Base-by-base conservation (phyloP, 805 yeast genomes). In the Saccharomycopsis synnaedendra region DNA sequence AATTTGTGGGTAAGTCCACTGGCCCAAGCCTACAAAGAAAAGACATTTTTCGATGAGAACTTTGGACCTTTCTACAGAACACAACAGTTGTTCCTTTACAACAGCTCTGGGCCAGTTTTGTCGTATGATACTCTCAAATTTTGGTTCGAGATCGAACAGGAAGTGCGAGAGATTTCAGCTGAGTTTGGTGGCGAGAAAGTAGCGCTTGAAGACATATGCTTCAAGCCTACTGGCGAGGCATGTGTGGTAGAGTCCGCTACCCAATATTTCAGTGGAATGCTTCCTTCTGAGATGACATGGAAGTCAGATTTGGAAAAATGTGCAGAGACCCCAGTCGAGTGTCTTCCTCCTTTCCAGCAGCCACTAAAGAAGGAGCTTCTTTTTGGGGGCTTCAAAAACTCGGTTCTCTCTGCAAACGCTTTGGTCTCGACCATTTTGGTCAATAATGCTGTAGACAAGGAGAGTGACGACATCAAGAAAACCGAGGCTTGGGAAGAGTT, bases 21-120 rank as follows among this genome's bases (percentile, higher is more conserved):
- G 27, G 83, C 93, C 6, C 78, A 75, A 3, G 87, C 88, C 8
- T 80, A 71, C 46, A 65, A 73, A 39, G 82, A 90, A 57, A 80
- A 81, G 57, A 66, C 70, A 47, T 79, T 69, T 55, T 90, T 78
- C 60, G 96, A 93, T 60, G 71, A 73, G 27, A 76, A 78, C 52
- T 90, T 90, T 63, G 96, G 97, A 0, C 95, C 94, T 37, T 90
- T 93, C 68, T 93, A 83, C 65, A 71, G 97, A 56, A 77, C 86
- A 4, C 90, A 87, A 57, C 97, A 90, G 63, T 65, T 86, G 0
- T 85, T 85, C 54, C 67, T 90, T 5, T 76, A 80, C 3, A 81
- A 81, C 55, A 77, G 77, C 27, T 70, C 84, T 3, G 86, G 85
- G 0, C 75, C 79, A 0, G 82, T 90, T 0, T 65, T 90, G 34